Evolutionary conservation across 2,329 filamentous ascomycete species (phyloP).

Genomic region (Pseudogymnoascus sp.): DNA sequence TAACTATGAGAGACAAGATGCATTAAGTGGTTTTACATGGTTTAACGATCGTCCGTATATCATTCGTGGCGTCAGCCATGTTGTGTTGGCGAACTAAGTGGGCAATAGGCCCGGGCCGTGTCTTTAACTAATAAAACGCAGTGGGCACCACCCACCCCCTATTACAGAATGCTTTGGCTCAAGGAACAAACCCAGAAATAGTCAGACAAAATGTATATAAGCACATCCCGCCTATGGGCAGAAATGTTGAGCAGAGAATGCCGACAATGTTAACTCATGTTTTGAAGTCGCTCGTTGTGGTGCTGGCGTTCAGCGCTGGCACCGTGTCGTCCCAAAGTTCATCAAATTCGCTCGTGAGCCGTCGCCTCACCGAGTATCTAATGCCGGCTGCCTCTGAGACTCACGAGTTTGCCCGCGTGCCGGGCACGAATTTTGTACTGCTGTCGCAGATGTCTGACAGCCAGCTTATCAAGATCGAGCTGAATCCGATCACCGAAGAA

Average conservation of each 20-base stretch:
- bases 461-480: slow-evolving; percentile 13
- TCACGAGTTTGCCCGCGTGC: slow-evolving; percentile 12
- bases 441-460: slow-evolving; percentile 10
- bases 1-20: neutral
- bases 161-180: neutral
- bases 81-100: neutral
- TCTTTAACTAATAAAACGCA: neutral
- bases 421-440: slow-evolving; percentile 11
- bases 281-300: slow-evolving; percentile 4
- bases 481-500: slow-evolving; percentile 12
- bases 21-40: neutral
- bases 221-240: neutral
- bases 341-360: slow-evolving; percentile 11
- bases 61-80: neutral
- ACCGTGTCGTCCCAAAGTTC: neutral
- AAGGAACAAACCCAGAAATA: neutral
- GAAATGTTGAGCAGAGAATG: neutral
- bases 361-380: slow-evolving; percentile 13
- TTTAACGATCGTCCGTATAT: neutral
- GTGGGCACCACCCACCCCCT: neutral
- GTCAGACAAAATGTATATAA: neutral
- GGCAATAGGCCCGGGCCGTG: neutral
- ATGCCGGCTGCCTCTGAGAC: slow-evolving; percentile 7
- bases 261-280: neutral
- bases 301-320: slow-evolving; percentile 11